Base-by-base conservation (phyloP, 768 basidiomycete genomes). In the Serendipita indica region DNA sequence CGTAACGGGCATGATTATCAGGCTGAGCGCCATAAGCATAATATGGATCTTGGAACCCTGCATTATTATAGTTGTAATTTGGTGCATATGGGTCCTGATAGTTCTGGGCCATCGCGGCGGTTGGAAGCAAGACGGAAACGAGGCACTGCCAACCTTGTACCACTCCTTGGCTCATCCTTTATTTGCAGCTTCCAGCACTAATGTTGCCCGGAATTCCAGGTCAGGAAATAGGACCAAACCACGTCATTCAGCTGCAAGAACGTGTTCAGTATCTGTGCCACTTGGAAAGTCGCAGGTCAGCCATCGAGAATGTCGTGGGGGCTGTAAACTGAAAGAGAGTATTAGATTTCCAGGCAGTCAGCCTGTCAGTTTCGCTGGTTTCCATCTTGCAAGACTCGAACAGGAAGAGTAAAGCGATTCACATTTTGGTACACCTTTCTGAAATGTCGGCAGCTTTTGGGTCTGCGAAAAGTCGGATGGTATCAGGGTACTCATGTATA, bases 391-490 rank as follows among this genome's bases (percentile, higher is more conserved):
- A 10, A 81, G 84, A 67, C 75, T 98, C 39, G 89, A 94, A 71
- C 72, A 71, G 16, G 79, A 85, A 73, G 90, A 98, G 92, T 93
- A 69, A 62, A 67, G 79, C 73, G 3, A 28, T 25, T 49, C 33
- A 39, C 49, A 46, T 4, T 61, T 1, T 46, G 46, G 30, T 39
- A 2, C 16, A n/a, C 46, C 16, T 41, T 33, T 0, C 13, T 33
- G 37, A 37, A 14, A 7, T 3, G 34, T 45, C 22, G 27, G 46
- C 67, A 97, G 93, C 68, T 99, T 87, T 70, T 99, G 94, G 94
- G 96, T 99, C 39, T 96, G 92, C 72, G 96, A 99, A 74, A 98
- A 98, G 74, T 94, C 90, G 12, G 96, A 98, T 67, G 96, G 96
- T 12, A 69, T 99, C 57, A 82, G 96, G 33, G 88, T 98, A 37